These are phyloP conservation scores for Westerdykella aurantiaca DNA, from an alignment of 2,329 filamentous ascomycete genomes.

Conservation along the genomic window DNA sequence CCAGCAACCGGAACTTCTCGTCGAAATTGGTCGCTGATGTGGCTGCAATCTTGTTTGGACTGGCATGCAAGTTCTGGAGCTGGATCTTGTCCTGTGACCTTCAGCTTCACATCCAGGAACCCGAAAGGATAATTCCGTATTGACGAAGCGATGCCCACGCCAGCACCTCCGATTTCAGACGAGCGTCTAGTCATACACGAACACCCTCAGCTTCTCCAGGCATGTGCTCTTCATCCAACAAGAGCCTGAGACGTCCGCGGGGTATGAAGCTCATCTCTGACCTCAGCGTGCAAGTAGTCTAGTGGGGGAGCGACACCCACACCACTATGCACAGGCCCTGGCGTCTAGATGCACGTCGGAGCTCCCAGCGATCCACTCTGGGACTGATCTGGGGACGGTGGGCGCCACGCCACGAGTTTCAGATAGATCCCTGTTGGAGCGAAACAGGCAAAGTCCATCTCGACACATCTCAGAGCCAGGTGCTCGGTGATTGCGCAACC, in stretches of 20 bases:
- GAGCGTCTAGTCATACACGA: no score
- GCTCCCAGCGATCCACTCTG: slow-evolving; percentile 22
- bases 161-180: no score
- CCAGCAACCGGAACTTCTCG: slow-evolving; percentile 9
- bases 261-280: no score
- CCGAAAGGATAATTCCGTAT: no score
- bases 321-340: not conserved
- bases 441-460: slow-evolving; percentile 29
- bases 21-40: slow-evolving; percentile 6
- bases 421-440: slow-evolving; percentile 25
- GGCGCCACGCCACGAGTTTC: slow-evolving; percentile 26
- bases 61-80: not conserved
- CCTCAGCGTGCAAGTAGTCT: no score
- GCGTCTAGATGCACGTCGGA: slow-evolving; percentile 13
- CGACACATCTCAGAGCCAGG: slow-evolving; percentile 27
- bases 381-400: slow-evolving; percentile 20
- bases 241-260: no score
- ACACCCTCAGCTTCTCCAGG: no score
- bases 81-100: not conserved
- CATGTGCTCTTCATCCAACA: no score
- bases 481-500: slow-evolving; percentile 37
- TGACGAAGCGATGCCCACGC: no score
- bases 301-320: no score
- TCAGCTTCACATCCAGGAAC: not conserved
- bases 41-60: slow-evolving; percentile 4